phyloP scores from a whole-genome alignment of 2,329 filamentous ascomycete species.

The Colletotrichum cordylinicola region DNA sequence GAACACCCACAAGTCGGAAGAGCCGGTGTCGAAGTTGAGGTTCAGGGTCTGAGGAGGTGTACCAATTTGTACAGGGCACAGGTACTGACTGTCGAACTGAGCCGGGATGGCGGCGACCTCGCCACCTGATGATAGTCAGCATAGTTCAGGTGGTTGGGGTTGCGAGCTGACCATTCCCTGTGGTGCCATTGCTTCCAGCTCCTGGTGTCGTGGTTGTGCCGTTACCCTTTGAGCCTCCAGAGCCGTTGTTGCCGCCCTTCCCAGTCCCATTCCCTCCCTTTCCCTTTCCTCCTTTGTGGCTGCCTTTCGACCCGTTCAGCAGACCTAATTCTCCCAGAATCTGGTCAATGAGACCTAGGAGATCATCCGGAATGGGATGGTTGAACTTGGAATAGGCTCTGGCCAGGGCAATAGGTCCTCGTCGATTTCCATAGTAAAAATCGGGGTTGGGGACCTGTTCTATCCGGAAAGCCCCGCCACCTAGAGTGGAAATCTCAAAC shows the following conservation, averaged over 20 bases:
- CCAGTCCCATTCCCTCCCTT: not conserved
- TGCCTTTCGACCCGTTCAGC: not conserved
- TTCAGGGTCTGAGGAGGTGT: constrained; percentile 43
- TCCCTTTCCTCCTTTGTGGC: not conserved
- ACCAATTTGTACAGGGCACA: constrained; percentile 66
- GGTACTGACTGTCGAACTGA: constrained; percentile 54
- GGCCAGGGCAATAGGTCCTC: constrained; percentile 43
- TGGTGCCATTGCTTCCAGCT: not conserved
- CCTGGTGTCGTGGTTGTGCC: not conserved
- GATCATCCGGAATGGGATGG: constrained; percentile 35
- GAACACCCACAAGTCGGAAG: constrained; percentile 54
- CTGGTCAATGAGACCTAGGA: constrained; percentile 36
- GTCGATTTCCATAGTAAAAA: constrained; percentile 34
- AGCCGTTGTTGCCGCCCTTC: not conserved
- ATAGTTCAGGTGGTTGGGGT: not conserved
- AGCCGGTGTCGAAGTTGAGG: constrained; percentile 48
- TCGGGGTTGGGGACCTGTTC: constrained; percentile 42
- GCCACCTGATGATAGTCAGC: constrained; percentile 28
- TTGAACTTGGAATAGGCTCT: constrained; percentile 46
- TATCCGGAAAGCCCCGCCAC: constrained; percentile 45
- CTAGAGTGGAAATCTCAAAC: constrained; percentile 38
- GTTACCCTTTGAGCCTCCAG: constrained; percentile 1
- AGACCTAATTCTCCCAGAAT: constrained; percentile 39
- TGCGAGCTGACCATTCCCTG: not conserved
- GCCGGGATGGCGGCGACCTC: constrained; percentile 49